Base-by-base conservation (phyloP, 2,329 filamentous ascomycete genomes). In the Alternaria dauci region DNA sequence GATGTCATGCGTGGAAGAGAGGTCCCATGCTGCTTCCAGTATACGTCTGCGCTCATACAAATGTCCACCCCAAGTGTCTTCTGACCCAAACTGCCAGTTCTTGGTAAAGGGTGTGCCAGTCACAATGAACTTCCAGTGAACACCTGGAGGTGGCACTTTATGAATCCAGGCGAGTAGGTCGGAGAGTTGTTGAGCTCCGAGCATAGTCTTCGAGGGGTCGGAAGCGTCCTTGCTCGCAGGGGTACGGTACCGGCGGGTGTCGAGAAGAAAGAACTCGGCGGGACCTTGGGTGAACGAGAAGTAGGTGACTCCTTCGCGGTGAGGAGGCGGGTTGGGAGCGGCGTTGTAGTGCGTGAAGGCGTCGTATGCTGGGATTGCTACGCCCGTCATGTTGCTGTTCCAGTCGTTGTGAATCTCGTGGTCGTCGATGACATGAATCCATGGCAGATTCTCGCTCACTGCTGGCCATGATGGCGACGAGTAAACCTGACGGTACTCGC, bases 321-420 rank as follows among this genome's bases (percentile, higher is more conserved):
- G 84, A 47, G 81, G 73, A 8, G 95, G 94, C 2, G 95, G 95
- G 78, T 99, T 99, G 2, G 88, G 88, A 3, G 88, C 85, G 34
- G 89, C 89, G 63, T 99, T 94, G 75, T 99, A 99, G 73, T 93
- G 87, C 48, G 89, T 83, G 83, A 91, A 99, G 0, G 94, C 92
- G 61, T 96, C 93, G 44, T 91, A 87, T 5, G 94, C 94, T 0
- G 90, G 87, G 3, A 85, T 79, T 74, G 94, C 97, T 0, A 96
- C 86, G 6, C 92, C 91, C 0, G 92, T 93, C 14, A 87, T 90
- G 75, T 94, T 95, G 18, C 86, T 84, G 61, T 90, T 88, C 93
- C 94, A 98, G 79, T 98, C 95, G 70, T 99, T 98, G 5, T 87
- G 87, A 63, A 99, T 97, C 76, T 99, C 95, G 72, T 99, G 95